phyloP scores from a whole-genome alignment of 768 basidiomycete genomes.

The Serendipita vermifera region DNA sequence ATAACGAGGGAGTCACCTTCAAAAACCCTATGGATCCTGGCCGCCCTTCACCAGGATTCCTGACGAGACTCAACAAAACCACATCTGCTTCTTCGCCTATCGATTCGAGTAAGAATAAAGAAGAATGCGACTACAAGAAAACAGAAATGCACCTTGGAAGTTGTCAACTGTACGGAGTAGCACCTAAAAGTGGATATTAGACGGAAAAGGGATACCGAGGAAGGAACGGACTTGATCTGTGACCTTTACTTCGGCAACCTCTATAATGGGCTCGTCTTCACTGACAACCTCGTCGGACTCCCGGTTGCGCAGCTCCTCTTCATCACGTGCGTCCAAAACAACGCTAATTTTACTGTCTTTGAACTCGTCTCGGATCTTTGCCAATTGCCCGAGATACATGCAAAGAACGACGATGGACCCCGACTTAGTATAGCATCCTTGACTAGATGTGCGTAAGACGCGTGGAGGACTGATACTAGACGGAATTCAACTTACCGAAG shows the following conservation, averaged over 20 bases:
- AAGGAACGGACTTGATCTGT: slow-evolving; percentile 35
- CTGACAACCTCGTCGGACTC: slow-evolving; percentile 29
- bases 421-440: slow-evolving; percentile 34
- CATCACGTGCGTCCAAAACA: slow-evolving; percentile 56
- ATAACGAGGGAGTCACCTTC: slow-evolving; percentile 32
- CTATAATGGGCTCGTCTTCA: slow-evolving; percentile 17
- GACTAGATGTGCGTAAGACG: slow-evolving; percentile 23
- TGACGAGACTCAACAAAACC: slow-evolving; percentile 60
- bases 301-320: slow-evolving; percentile 42
- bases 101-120: no score
- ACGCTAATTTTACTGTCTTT: slow-evolving; percentile 38
- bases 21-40: slow-evolving; percentile 51
- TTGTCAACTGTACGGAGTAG: slow-evolving; percentile 64
- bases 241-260: slow-evolving; percentile 38
- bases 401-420: slow-evolving; percentile 45
- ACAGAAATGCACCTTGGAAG: slow-evolving; percentile 44
- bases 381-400: slow-evolving; percentile 41
- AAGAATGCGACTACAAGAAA: not conserved
- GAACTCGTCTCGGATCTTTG: slow-evolving; percentile 32
- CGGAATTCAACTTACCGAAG: slow-evolving; percentile 25
- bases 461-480: not conserved
- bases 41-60: slow-evolving; percentile 41
- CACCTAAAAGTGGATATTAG: slow-evolving; percentile 30
- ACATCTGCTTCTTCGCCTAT: slow-evolving; percentile 32
- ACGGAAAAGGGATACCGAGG: not conserved